Conservation (phyloP, 2,329 filamentous ascomycete genomes). For the Coniochaeta sp. region DNA sequence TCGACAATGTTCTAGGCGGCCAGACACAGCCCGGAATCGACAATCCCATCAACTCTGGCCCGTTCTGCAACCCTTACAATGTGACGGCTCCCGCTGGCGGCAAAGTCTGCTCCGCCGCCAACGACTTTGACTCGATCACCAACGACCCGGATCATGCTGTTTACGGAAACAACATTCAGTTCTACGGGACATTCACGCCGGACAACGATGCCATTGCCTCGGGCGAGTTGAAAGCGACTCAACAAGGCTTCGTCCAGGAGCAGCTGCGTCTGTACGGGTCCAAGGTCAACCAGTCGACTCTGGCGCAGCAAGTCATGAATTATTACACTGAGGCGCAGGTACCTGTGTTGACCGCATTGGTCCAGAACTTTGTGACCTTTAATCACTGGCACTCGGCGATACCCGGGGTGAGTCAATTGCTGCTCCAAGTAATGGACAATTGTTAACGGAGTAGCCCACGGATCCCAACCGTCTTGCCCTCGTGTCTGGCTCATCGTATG, state of each 20-base stretch:
- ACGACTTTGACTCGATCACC: slow-evolving; percentile 31
- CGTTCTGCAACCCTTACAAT: slow-evolving; percentile 33
- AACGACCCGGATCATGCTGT: slow-evolving; percentile 34
- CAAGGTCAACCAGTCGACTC: slow-evolving; percentile 22
- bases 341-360: slow-evolving; percentile 30
- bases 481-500: slow-evolving; percentile 20
- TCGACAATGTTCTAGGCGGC: slow-evolving; percentile 36
- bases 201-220: slow-evolving; percentile 26
- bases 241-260: slow-evolving; percentile 32
- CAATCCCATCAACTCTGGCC: slow-evolving; percentile 33
- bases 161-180: slow-evolving; percentile 35
- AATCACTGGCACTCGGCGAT: slow-evolving; percentile 37
- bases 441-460: slow-evolving; percentile 21
- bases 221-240: slow-evolving; percentile 20
- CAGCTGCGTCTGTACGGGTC: slow-evolving; percentile 27
- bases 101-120: slow-evolving; percentile 21
- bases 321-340: slow-evolving; percentile 36
- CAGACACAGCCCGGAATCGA: slow-evolving; percentile 28
- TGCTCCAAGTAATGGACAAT: neutral
- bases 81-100: slow-evolving; percentile 15
- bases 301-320: slow-evolving; percentile 31
- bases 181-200: slow-evolving; percentile 32
- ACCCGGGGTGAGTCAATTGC: slow-evolving; percentile 29
- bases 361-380: slow-evolving; percentile 33
- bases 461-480: slow-evolving; percentile 32